phyloP scores from a whole-genome alignment of 2,329 filamentous ascomycete genomes.

The Diplodia mutila region DNA sequence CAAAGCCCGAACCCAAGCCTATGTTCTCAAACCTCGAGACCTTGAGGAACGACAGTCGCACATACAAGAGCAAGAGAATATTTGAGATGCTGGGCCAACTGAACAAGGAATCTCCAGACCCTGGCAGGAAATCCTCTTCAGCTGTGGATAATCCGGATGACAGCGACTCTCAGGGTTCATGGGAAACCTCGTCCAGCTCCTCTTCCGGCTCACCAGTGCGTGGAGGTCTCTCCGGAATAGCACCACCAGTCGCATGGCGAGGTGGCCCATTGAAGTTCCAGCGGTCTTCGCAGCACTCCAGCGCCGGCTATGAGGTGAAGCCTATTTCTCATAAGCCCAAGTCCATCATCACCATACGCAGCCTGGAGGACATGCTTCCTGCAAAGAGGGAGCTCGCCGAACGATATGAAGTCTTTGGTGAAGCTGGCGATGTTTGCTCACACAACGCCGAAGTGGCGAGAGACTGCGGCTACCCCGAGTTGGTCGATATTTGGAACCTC shows the following conservation, averaged over 20 bases:
- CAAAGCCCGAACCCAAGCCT: conserved; percentile 55
- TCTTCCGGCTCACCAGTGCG: conserved; percentile 37
- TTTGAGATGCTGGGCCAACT: conserved; percentile 68
- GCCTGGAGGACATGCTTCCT: conserved; percentile 72
- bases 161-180: conserved; percentile 28
- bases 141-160: conserved; percentile 37
- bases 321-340: conserved; percentile 53
- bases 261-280: conserved; percentile 59
- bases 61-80: conserved; percentile 54
- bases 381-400: conserved; percentile 76
- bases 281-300: conserved; percentile 50
- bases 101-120: conserved; percentile 54
- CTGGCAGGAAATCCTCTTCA: conserved; percentile 43
- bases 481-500: conserved; percentile 84
- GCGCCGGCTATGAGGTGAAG: conserved; percentile 28
- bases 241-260: conserved; percentile 57
- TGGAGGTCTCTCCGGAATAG: conserved; percentile 36
- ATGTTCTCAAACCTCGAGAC: conserved; percentile 52
- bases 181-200: conserved; percentile 38
- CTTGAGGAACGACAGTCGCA: conserved; percentile 53
- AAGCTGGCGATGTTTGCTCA: conserved; percentile 77
- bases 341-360: conserved; percentile 74
- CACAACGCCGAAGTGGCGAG: conserved; percentile 82
- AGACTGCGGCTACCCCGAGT: conserved; percentile 69
- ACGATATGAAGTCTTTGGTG: conserved; percentile 82